A percentile compares a stretch with the other conserved stretches of the same genome.
These are phyloP conservation scores for Exophiala dermatitidis DNA, from an alignment of 2,329 filamentous ascomycete genomes.

Conservation along the genomic window DNA sequence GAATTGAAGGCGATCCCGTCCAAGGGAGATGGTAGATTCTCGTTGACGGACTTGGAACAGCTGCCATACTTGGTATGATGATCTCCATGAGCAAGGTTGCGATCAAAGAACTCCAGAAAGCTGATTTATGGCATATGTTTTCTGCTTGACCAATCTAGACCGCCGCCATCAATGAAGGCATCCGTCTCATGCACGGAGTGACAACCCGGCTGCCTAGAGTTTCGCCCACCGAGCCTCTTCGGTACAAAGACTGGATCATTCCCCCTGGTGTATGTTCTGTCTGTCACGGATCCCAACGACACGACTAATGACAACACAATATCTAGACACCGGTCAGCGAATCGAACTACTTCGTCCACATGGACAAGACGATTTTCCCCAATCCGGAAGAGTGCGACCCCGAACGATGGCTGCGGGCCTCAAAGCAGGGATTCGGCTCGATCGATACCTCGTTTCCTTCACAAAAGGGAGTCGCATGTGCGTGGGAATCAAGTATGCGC, in stretches of 20 bases:
- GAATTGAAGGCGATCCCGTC: slow-evolving; percentile 13
- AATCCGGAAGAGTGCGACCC: slow-evolving; percentile 25
- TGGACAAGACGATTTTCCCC: slow-evolving; percentile 33
- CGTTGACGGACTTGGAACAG: slow-evolving; percentile 33
- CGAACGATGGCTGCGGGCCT: slow-evolving; percentile 20
- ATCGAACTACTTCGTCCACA: slow-evolving; percentile 25
- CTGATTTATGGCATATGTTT: neutral
- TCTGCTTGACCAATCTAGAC: neutral
- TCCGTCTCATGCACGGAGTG: slow-evolving; percentile 25
- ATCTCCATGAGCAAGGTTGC: slow-evolving; percentile 5
- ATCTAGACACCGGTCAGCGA: slow-evolving; percentile 24
- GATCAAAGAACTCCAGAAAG: no score
- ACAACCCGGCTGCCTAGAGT: slow-evolving; percentile 16
- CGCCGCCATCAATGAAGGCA: slow-evolving; percentile 28
- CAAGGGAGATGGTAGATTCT: slow-evolving; percentile 5
- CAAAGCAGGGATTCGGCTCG: slow-evolving; percentile 28
- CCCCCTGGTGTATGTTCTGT: slow-evolving; percentile 25
- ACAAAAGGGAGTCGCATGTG: slow-evolving; percentile 38
- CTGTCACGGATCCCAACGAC: neutral
- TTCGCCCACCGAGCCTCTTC: slow-evolving; percentile 24
- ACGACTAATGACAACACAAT: neutral
- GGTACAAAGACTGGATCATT: slow-evolving; percentile 31
- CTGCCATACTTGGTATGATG: slow-evolving; percentile 32
- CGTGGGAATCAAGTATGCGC: slow-evolving; percentile 33
- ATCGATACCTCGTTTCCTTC: slow-evolving; percentile 39